These are phyloP conservation scores for Pythium rhizo-oryzae DNA, from an alignment of 352 stramenopile genomes.

Conservation along the genomic window DNA sequence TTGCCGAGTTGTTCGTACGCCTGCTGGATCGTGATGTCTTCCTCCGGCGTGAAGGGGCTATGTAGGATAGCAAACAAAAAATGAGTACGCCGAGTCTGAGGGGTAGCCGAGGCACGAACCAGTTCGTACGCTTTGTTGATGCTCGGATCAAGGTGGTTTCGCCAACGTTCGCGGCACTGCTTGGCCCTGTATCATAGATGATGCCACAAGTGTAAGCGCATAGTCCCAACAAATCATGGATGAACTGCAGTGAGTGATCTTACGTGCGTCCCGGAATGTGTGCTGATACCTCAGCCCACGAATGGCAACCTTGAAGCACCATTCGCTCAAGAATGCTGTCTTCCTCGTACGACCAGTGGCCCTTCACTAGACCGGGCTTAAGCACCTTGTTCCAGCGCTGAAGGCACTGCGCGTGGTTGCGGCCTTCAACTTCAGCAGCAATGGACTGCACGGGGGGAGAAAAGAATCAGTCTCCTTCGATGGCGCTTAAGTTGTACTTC, in stretches of 20 bases:
- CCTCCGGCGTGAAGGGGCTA: slow-evolving; percentile 84
- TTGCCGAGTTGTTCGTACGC: slow-evolving; percentile 93
- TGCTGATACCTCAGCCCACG: slow-evolving; percentile 76
- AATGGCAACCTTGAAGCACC: slow-evolving; percentile 41
- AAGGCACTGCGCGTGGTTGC: slow-evolving; percentile 62
- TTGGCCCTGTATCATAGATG: slow-evolving; percentile 70
- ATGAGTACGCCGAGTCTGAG: neutral
- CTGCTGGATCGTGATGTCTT: slow-evolving; percentile 94
- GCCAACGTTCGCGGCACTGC: slow-evolving; percentile 96
- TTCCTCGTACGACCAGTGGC: slow-evolving; percentile 87
- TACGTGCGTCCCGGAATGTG: slow-evolving; percentile 78
- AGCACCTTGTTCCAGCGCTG: slow-evolving; percentile 83
- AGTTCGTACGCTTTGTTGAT: slow-evolving; percentile 83
- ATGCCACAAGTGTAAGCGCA: slow-evolving; percentile 23
- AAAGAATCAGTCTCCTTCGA: no score
- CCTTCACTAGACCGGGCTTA: slow-evolving; percentile 89
- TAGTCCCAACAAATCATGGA: neutral
- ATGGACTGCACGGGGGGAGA: slow-evolving; percentile 27
- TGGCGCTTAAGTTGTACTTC: neutral
- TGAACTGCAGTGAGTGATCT: neutral
- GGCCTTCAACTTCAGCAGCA: slow-evolving; percentile 40
- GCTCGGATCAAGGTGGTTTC: slow-evolving; percentile 96
- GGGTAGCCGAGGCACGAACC: neutral
- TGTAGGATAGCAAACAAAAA: neutral
- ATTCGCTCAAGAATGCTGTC: slow-evolving; percentile 53